A percentile compares a stretch with the other conserved stretches of the same genome.
Evolutionary conservation across 441 rosid species (phyloP).

Genomic region (Manihot esculenta): DNA sequence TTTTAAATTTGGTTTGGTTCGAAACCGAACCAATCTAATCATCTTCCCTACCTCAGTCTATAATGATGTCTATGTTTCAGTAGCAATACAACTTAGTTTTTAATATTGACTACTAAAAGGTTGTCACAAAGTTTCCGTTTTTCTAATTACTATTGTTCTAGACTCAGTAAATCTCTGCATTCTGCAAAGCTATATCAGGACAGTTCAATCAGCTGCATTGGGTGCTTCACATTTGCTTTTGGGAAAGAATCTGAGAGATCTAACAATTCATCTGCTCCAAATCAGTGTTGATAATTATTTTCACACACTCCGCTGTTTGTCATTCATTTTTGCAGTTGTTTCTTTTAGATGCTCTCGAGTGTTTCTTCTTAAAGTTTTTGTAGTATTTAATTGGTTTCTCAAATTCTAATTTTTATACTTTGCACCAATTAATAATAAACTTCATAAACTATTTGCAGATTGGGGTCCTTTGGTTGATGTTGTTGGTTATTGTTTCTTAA

Average conservation of each 20-base stretch:
- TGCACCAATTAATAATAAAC: conserved; percentile 9
- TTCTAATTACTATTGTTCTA: background rate
- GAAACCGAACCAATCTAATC: too few relatives aligned
- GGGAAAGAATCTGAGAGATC: background rate
- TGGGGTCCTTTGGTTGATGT: conserved; percentile 97
- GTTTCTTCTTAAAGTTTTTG: background rate
- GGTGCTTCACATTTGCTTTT: background rate
- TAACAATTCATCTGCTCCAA: background rate
- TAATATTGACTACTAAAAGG: background rate
- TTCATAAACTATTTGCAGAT: conserved; percentile 52
- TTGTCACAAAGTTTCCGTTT: background rate
- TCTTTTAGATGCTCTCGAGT: conserved; percentile 10
- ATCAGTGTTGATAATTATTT: conserved; percentile 7
- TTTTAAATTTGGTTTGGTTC: too few relatives aligned
- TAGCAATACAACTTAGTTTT: background rate
- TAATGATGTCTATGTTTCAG: background rate
- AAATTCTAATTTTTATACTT: conserved; percentile 14
- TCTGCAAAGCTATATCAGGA: background rate
- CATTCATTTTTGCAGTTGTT: background rate
- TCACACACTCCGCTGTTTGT: background rate
- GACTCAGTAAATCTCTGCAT: too few relatives aligned
- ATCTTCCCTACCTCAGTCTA: background rate
- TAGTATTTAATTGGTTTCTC: background rate
- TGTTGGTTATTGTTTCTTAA: conserved; percentile 93
- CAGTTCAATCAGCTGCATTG: conserved; percentile 2